Evolutionary conservation across 805 yeast species (phyloP), one percentile per base, ranked within the genome.

Genomic region (Pichia deserticola): DNA sequence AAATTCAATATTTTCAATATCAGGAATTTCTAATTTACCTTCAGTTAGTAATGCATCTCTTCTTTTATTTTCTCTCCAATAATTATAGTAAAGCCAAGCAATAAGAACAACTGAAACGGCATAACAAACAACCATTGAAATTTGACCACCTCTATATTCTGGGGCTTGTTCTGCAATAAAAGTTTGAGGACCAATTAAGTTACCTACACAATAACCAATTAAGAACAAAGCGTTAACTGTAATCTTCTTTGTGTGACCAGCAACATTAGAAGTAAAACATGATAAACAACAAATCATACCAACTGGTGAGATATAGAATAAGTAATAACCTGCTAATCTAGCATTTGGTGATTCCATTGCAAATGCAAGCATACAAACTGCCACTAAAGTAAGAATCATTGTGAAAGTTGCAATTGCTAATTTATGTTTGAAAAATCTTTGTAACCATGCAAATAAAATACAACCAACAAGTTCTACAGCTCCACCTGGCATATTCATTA

Each of bases 241-340:
- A 55, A 81, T 72, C 57, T 84, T 81, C 64, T 86, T 86, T n/a
- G 90, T 84, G 54, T 79, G 77, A 11, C 93, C 93, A 1, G 89
- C 81, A 36, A 82, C 75, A 61, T 85, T 78, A 5, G 78, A 67
- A 67, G 52, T 72, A 57, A 59, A 65, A 36, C 63, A 60, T 1
- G 72, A 65, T 51, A 48, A 68, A 55, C 59, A 51, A 42, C 64
- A 60, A 49, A 60, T 58, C 57, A 61, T 59, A 34, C 62, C 61
- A 28, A 63, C 50, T 5, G 65, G 61, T 5, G 59, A 47, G 28
- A 57, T 54, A 30, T 54, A 53, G 15, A 63, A 40, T 5, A 62
- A 45, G 54, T 68, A 68, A 37, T 59, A 59, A 29, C 68, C 68
- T 7, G 66, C 61, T 12, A 63, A 49, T 44, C 57, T 54, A 44